Conservation (phyloP, 495 filamentous ascomycete species). For the Talaromyces thailandensis region DNA sequence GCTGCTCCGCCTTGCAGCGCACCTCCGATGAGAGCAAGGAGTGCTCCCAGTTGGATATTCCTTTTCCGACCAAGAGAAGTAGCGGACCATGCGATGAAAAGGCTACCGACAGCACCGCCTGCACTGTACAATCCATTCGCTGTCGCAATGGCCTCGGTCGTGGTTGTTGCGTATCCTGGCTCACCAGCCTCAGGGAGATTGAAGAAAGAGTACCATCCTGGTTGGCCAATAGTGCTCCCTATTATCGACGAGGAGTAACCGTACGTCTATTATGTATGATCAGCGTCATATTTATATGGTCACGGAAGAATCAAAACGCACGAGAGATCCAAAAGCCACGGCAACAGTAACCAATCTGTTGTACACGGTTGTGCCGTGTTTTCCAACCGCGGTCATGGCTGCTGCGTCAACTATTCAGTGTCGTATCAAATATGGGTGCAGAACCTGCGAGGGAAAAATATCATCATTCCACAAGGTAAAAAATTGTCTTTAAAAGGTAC, state of each 20-base stretch:
- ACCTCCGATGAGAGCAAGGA: constrained; percentile 33
- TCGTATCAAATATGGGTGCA: background rate
- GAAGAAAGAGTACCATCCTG: constrained; percentile 40
- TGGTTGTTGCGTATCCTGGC: constrained; percentile 35
- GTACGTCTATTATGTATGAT: constrained; percentile 22
- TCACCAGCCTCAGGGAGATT: constrained; percentile 27
- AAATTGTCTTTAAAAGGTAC: too few relatives aligned
- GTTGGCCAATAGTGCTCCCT: constrained; percentile 42
- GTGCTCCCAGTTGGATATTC: constrained; percentile 35
- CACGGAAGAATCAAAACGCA: constrained; percentile 7
- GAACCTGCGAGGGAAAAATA: background rate
- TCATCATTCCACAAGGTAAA: background rate
- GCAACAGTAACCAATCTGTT: constrained; percentile 21
- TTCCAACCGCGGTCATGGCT: background rate
- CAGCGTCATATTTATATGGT: background rate
- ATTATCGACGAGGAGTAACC: constrained; percentile 43
- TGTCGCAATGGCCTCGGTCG: constrained; percentile 36
- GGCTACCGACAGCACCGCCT: constrained; percentile 32
- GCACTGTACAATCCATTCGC: constrained; percentile 41
- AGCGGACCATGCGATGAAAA: constrained; percentile 36
- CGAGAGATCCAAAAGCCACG: constrained; percentile 30
- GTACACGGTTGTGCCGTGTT: background rate
- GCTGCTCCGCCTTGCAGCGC: constrained; percentile 36
- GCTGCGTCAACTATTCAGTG: background rate
- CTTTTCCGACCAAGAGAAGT: constrained; percentile 33